These are phyloP conservation scores for Yamadazyma aaseri DNA, from an alignment of 1,139 yeast genomes.

Conservation along the genomic window DNA sequence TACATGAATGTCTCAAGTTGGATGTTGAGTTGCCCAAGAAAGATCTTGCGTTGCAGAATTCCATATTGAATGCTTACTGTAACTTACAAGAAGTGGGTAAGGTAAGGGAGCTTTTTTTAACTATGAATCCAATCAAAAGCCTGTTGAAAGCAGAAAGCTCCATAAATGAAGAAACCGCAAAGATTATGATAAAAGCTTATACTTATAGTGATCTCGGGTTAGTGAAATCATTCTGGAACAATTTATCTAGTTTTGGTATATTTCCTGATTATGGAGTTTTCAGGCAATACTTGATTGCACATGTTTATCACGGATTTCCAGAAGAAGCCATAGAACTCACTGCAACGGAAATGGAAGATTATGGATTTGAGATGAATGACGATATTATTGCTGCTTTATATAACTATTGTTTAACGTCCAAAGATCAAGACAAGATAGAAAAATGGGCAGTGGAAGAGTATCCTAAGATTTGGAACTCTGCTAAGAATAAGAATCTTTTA, in stretches of 20 bases:
- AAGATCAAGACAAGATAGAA: slow-evolving; percentile 46
- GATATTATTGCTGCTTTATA: slow-evolving; percentile 58
- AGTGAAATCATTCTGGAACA: slow-evolving; percentile 65
- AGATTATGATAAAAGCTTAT: slow-evolving; percentile 67
- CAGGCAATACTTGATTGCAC: slow-evolving; percentile 67
- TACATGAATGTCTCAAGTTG: slow-evolving; percentile 66
- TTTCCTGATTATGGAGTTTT: slow-evolving; percentile 56
- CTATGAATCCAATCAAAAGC: slow-evolving; percentile 52
- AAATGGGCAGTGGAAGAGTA: slow-evolving; percentile 53
- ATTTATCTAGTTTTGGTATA: slow-evolving; percentile 53
- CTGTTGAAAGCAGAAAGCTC: slow-evolving; percentile 39
- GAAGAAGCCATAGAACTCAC: slow-evolving; percentile 58
- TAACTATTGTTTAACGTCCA: slow-evolving; percentile 56
- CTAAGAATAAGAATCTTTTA: slow-evolving; percentile 36
- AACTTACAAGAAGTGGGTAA: slow-evolving; percentile 59
- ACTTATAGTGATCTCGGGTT: slow-evolving; percentile 59
- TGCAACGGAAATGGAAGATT: slow-evolving; percentile 45
- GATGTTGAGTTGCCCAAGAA: slow-evolving; percentile 57
- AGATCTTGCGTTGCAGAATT: slow-evolving; percentile 59
- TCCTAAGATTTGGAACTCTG: slow-evolving; percentile 49
- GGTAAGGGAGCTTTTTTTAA: slow-evolving; percentile 62
- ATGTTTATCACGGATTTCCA: slow-evolving; percentile 66
- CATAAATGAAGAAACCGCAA: slow-evolving; percentile 66
- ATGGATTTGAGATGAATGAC: slow-evolving; percentile 48
- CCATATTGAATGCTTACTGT: slow-evolving; percentile 66